Conservation (phyloP, 116 monocot species). For the Posidonia oceanica region DNA sequence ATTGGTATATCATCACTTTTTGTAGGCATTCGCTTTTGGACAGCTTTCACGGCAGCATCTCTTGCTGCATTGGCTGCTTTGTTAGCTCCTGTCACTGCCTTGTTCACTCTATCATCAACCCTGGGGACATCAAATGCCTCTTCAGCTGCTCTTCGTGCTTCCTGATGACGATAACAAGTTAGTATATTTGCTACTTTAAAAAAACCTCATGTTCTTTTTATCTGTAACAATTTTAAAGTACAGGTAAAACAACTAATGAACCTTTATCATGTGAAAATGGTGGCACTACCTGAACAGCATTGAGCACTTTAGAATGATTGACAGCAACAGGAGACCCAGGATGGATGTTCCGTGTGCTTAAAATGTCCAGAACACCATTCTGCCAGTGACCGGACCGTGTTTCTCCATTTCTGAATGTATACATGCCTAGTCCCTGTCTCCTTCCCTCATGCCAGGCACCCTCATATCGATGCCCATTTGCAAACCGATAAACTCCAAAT, state of each 20-base stretch:
- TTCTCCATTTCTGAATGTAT: conserved; percentile 84
- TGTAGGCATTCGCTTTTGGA: conserved; percentile 27
- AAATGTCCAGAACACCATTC: conserved; percentile 55
- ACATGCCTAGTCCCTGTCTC: conserved; percentile 85
- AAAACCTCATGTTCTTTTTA: no score
- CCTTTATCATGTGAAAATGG: not conserved
- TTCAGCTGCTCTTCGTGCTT: conserved; percentile 73
- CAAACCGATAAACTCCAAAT: conserved; percentile 84
- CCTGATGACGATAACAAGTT: conserved; percentile 22
- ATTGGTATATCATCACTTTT: no score
- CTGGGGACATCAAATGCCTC: conserved; percentile 54
- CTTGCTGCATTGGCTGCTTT: conserved; percentile 86
- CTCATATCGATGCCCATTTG: conserved; percentile 83
- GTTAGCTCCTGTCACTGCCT: conserved; percentile 72
- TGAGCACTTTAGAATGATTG: conserved; percentile 82
- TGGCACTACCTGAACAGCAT: conserved; percentile 66
- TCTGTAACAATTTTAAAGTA: not conserved
- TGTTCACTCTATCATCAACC: conserved; percentile 86
- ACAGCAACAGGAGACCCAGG: conserved; percentile 62
- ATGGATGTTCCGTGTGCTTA: conserved; percentile 50
- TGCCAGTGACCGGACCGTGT: conserved; percentile 84
- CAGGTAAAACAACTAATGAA: no score
- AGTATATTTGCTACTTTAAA: no score
- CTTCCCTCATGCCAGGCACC: conserved; percentile 95
- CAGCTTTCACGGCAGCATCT: conserved; percentile 83